These are phyloP conservation scores for Gossypium arboreum DNA, from an alignment of 345 rosid genomes.

Conservation along the genomic window DNA sequence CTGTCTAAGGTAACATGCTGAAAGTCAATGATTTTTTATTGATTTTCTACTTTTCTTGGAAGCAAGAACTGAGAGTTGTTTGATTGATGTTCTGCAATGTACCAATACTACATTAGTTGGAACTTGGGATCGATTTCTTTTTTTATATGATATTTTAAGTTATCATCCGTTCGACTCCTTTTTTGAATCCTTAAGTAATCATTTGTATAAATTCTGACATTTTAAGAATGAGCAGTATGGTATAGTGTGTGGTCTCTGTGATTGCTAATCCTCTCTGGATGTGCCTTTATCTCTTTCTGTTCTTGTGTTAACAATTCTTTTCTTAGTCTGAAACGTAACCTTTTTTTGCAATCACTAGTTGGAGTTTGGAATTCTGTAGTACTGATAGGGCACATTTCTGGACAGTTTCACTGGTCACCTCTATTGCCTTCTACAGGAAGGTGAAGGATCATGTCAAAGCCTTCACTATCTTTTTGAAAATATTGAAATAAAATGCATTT, in stretches of 20 bases:
- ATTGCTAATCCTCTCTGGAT: not conserved
- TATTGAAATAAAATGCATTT: not conserved
- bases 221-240: not conserved
- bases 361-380: not conserved
- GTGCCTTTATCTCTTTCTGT: not conserved
- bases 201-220: not conserved
- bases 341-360: not conserved
- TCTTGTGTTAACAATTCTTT: too few species aligned
- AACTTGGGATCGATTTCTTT: not conserved
- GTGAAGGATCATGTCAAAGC: not conserved
- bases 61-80: not conserved
- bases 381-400: too few species aligned
- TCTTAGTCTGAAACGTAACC: not conserved
- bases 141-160: not conserved
- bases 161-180: not conserved
- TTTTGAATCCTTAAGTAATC: not conserved
- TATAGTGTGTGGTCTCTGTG: not conserved
- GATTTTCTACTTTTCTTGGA: not conserved
- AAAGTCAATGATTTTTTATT: too few species aligned
- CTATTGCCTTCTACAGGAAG: not conserved
- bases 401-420: not conserved
- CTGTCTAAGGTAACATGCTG: too few species aligned
- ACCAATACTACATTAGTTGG: not conserved
- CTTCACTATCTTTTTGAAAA: not conserved
- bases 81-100: not conserved